Base-by-base conservation (phyloP, 345 rosid genomes). In the Heritiera littoralis region DNA sequence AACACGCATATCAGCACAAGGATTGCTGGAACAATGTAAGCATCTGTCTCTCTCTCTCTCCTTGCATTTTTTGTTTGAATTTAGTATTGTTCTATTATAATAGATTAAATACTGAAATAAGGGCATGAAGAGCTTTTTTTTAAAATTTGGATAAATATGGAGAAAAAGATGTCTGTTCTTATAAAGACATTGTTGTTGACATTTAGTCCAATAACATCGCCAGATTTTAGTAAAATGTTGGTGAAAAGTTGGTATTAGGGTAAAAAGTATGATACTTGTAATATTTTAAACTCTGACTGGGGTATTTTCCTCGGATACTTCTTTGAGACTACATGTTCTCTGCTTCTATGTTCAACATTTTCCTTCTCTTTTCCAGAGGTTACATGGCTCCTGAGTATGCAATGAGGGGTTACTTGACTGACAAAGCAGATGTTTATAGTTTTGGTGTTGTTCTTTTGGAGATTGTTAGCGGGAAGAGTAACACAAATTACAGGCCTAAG, bases 361-460 rank as follows among this genome's bases (percentile, higher is more conserved):
- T 45, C 77, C 7, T 1, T 18, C 6, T 23, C 6, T 72, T 4
- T 14, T 66, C 43, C 80, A 92, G 99, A 87, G 99, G 99, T 51
- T 95, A 93, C 82, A 95, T 95, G 98, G 99, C 99, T 78, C 98
- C 98, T 3, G 98, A 95, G 84, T 93, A 95, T 81, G 98, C 98
- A 72, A 93, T 93, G 98, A 92, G 97, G 80, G 98, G 98, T 66
- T 93, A 95, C 89, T 86, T 95, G 90, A 95, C 98, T 3, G 98
- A 93, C 80, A 95, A 95, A 55, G 97, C 97, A 1, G 98, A 95
- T 78, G 95, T 95, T 5, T 95, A 95, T 79, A 95, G 98, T 80
- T 95, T 93, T 7, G 98, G 98, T 49, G 87, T 93, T 32, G 98
- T 93, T 56, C 83, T 85, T 41, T 78, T 95, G 68, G 98, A 95